Evolutionary conservation across 768 basidiomycete genomes (phyloP), one percentile per base, ranked within the genome.

Genomic region (Asterophora lycoperdoides): DNA sequence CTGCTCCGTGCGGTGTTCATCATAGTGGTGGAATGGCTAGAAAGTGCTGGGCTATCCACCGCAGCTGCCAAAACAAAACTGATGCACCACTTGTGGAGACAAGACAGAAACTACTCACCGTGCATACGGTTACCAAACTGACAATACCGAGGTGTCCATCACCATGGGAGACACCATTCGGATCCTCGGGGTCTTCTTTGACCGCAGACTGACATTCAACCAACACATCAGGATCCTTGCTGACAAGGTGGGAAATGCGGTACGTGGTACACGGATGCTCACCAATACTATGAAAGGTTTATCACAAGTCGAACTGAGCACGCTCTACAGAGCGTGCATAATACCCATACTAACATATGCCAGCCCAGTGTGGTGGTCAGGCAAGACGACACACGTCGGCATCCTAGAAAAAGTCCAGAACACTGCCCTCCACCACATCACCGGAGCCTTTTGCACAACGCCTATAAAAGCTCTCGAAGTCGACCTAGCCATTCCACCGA

Each of bases 151-250:
- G 6, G 29, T 29, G 29, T 29, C 29, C 11, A 37, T 37, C 13
- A 8, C 29, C 8, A 33, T 34, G 1, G 34, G 44, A 6, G 44
- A 46, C 5, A 46, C 34, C 6, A 46, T 67, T 0, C 50, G 57
- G 10, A 72, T 70, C 66, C 67, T 72, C 0, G 70, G 68, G 0
- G 55, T 72, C 0, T 53, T 54, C 53, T 60, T 71, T 10, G 69
- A 71, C 56, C 30, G 58, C 1, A 59, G 64, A 41, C 65, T 73
- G 0, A 35, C 19, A 0, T 73, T 72, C 56, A 54, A 61, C 15
- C 48, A 62, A 10, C 71, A 72, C 34, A 56, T 64, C 4, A 56
- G 61, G 8, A 50, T 52, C 0, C 44, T 63, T 8, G 50, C 64
- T 0, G 59, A 52, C 4, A 43, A 56, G 7, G 71, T 66, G 0